Evolutionary conservation across 148 eudicot genomes (phyloP).

Genomic region (Salicornia ramosissima): DNA sequence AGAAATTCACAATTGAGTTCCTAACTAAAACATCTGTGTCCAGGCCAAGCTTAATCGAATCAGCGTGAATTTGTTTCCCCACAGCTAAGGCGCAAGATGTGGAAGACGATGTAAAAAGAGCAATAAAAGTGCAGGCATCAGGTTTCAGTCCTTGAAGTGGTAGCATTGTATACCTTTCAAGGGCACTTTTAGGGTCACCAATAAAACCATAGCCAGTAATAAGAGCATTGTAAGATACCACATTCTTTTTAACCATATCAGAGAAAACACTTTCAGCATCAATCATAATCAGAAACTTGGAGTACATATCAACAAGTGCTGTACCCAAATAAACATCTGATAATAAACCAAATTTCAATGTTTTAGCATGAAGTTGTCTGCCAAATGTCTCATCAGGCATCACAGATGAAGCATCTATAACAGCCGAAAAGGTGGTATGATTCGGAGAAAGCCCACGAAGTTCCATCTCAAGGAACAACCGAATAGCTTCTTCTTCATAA

Average conservation of each 20-base stretch:
- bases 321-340: conserved; percentile 37
- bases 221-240: conserved; percentile 42
- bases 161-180: conserved; percentile 25
- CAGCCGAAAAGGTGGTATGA: conserved; percentile 31
- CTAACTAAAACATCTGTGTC: conserved; percentile 27
- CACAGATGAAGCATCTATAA: conserved; percentile 31
- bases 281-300: conserved; percentile 36
- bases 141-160: conserved; percentile 29
- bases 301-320: conserved; percentile 42
- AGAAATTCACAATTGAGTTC: conserved; percentile 40
- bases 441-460: conserved; percentile 20
- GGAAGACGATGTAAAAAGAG: conserved; percentile 31
- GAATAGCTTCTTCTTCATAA: conserved; percentile 34
- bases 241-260: conserved; percentile 34
- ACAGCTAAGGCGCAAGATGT: conserved; percentile 24
- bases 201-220: conserved; percentile 36
- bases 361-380: conserved; percentile 29
- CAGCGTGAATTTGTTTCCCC: conserved; percentile 38
- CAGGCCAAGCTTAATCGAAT: conserved; percentile 29
- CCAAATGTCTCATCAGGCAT: conserved; percentile 34
- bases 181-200: conserved; percentile 29
- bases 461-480: conserved; percentile 28
- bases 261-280: conserved; percentile 36
- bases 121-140: conserved; percentile 33
- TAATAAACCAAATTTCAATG: conserved; percentile 28